phyloP scores from a whole-genome alignment of 805 yeast genomes.

The Komagataella pastoris region DNA sequence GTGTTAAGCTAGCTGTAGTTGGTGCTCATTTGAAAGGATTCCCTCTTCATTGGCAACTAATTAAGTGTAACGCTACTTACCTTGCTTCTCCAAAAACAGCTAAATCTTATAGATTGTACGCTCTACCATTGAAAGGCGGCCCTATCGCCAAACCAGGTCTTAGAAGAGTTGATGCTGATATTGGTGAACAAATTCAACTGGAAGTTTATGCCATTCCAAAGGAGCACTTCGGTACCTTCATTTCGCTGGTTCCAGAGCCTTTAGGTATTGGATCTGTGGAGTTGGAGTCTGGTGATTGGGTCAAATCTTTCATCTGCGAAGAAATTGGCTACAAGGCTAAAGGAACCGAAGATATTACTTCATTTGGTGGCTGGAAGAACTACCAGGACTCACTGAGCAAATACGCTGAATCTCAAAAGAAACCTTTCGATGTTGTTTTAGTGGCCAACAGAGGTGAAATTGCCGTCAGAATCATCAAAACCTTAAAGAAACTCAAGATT shows the following conservation, averaged over 20 bases:
- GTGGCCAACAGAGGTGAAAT: slow-evolving; percentile 98
- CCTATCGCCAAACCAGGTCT: slow-evolving; percentile 87
- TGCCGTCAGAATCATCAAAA: slow-evolving; percentile 86
- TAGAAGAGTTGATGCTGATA: slow-evolving; percentile 39
- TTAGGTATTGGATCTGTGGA: slow-evolving; percentile 92
- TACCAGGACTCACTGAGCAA: slow-evolving; percentile 26
- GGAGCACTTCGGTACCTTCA: slow-evolving; percentile 70
- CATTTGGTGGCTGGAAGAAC: slow-evolving; percentile 77
- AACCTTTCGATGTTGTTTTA: slow-evolving; percentile 72
- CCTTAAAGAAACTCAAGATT: slow-evolving; percentile 70
- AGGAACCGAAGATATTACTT: slow-evolving; percentile 74
- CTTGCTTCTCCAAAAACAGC: slow-evolving; percentile 58
- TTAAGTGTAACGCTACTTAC: slow-evolving; percentile 67
- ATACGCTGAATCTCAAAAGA: slow-evolving; percentile 21
- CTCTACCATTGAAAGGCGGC: slow-evolving; percentile 63
- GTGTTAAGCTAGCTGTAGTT: slow-evolving; percentile 76
- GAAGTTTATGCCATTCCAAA: slow-evolving; percentile 79
- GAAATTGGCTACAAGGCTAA: slow-evolving; percentile 65
- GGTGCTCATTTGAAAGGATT: slow-evolving; percentile 90
- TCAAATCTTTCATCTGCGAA: slow-evolving; percentile 91
- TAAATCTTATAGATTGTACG: slow-evolving; percentile 59
- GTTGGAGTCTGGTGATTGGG: slow-evolving; percentile 66
- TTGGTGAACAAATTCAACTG: slow-evolving; percentile 51
- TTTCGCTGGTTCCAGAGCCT: slow-evolving; percentile 86
- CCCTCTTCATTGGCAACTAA: slow-evolving; percentile 89